Evolutionary conservation across 1,284 basidiomycete species (phyloP), one percentile per base, ranked within the genome.

Genomic region (Melampsora americana): DNA sequence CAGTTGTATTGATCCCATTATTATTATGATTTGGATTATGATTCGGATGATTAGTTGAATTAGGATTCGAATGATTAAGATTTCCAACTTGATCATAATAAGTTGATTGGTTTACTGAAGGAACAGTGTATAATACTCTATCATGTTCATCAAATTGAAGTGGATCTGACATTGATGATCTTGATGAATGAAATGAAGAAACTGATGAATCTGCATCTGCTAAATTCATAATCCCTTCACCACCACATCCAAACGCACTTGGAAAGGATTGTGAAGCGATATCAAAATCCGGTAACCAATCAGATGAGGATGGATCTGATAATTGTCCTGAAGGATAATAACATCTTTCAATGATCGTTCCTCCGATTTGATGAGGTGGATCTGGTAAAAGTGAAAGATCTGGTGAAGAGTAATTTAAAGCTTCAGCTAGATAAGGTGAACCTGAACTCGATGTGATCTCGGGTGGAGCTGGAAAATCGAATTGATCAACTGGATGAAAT

Each of bases 211-310:
- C 42, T 44, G 42, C 42, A 44, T 44, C 42, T 14, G 42, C 42
- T 44, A 44, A 44, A 44, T 44, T 44, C 42, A 44, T 44, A 14
- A 44, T 44, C 14, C 42, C 42, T 44, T 44, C 12, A 5, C 39
- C 12, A 5, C 39, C 66, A n/a, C 67, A 35, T 48, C 68, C 73
- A 53, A 75, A 75, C 12, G 56, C 73, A 46, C 30, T 39, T n/a
- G 73, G 73, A 60, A 67, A 75, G 30, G 73, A 32, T 23, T 68
- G 65, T 30, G 65, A 50, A 26, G 44, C 73, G 11, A 61, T 39
- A 39, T 68, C 59, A 30, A 75, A 66, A 16, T 68, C 73, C 18
- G 42, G 50, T 67, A 68, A 44, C 73, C 65, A 75, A 64, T 48
- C 66, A 39, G 73, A n/a, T 64, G 61, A 64, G 7, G 66, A 30